Evolutionary conservation across 2,329 filamentous ascomycete species (phyloP).

Genomic region (Alternaria tenuissima): DNA sequence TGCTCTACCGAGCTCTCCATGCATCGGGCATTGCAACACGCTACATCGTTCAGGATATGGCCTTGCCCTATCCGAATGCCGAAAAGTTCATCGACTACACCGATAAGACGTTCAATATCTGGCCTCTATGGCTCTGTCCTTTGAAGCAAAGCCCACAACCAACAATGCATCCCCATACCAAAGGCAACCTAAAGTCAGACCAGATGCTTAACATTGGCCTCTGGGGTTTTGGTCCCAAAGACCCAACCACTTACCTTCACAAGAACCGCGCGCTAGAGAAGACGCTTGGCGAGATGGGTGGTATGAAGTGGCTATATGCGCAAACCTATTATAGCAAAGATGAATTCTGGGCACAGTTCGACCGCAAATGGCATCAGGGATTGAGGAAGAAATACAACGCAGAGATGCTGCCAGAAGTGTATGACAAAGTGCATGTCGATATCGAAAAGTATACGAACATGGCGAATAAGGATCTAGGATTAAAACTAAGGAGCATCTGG

Average conservation of each 20-base stretch:
- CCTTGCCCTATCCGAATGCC: constrained; percentile 54
- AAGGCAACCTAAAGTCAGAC: constrained; percentile 35
- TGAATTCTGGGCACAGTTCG: constrained; percentile 74
- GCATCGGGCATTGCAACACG: constrained; percentile 66
- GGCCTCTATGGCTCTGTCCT: constrained; percentile 60
- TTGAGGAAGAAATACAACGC: constrained; percentile 68
- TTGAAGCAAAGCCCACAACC: constrained; percentile 48
- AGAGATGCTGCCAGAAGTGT: constrained; percentile 67
- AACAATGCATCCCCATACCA: constrained; percentile 47
- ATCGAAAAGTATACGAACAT: constrained; percentile 41
- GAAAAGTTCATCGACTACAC: constrained; percentile 56
- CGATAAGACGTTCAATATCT: constrained; percentile 52
- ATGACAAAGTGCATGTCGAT: constrained; percentile 69
- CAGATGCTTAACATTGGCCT: constrained; percentile 67
- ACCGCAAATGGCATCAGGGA: constrained; percentile 65
- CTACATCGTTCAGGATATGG: constrained; percentile 72
- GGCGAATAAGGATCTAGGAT: constrained; percentile 34
- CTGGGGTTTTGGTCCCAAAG: constrained; percentile 75
- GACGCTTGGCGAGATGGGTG: constrained; percentile 65
- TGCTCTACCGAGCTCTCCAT: constrained; percentile 72
- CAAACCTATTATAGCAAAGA: constrained; percentile 73
- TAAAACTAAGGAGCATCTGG: constrained; percentile 42
- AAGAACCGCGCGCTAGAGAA: constrained; percentile 69
- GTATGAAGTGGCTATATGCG: constrained; percentile 75
- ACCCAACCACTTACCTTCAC: constrained; percentile 54